These are phyloP conservation scores for Lachancea meyersii DNA, from an alignment of 805 yeast genomes.

Conservation along the genomic window DNA sequence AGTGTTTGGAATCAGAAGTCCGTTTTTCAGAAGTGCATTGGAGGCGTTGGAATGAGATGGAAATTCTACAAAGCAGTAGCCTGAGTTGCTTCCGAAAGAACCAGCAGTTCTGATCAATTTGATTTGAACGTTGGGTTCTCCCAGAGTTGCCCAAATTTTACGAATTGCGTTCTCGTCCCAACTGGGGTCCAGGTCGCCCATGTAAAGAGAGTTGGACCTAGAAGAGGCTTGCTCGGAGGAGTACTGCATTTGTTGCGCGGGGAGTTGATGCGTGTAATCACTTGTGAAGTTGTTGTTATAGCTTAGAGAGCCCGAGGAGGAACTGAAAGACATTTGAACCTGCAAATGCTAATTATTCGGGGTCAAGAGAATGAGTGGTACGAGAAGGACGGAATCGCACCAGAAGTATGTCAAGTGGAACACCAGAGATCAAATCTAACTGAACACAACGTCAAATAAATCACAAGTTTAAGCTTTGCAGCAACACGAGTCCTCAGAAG, in stretches of 20 bases:
- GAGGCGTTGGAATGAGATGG: slow-evolving; percentile 53
- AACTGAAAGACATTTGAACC: slow-evolving; percentile 17
- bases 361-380: background rate
- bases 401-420: too few species aligned
- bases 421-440: too few species aligned
- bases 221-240: slow-evolving; percentile 1
- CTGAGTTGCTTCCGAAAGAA: slow-evolving; percentile 41
- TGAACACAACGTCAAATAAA: too few species aligned
- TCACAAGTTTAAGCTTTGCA: too few species aligned
- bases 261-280: slow-evolving; percentile 5
- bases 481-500: too few species aligned
- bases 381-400: too few species aligned
- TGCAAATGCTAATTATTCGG: slow-evolving; percentile 11
- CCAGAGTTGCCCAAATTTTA: slow-evolving; percentile 63
- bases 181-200: slow-evolving; percentile 85
- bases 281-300: background rate
- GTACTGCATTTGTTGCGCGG: background rate
- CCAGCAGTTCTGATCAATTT: slow-evolving; percentile 53
- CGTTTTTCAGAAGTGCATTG: slow-evolving; percentile 61
- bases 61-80: slow-evolving; percentile 81
- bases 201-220: slow-evolving; percentile 47
- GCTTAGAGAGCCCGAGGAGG: slow-evolving; percentile 4
- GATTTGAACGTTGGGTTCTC: slow-evolving; percentile 54
- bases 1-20: slow-evolving; percentile 56
- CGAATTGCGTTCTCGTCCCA: slow-evolving; percentile 71